A percentile compares a stretch with the other conserved stretches of the same genome.
phyloP scores from a whole-genome alignment of 805 yeast genomes.

The Ascoidea asiatica region DNA sequence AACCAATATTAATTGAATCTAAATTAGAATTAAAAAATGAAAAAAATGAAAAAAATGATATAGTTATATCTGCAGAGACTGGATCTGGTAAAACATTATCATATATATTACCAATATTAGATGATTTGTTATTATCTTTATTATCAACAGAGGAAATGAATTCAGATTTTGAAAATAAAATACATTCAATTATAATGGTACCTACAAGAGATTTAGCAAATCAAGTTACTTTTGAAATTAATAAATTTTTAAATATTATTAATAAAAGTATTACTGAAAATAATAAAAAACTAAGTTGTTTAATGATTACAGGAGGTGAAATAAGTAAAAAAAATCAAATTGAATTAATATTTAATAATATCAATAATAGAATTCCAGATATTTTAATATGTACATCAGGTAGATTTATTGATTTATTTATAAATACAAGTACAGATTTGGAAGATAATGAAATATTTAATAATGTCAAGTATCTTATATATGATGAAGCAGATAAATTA shows the following conservation, averaged over 20 bases:
- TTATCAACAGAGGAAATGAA: neutral
- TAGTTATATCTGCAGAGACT: conserved; percentile 98
- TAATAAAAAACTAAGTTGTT: neutral
- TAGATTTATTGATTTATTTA: neutral
- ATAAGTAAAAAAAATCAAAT: neutral
- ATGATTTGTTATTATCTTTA: no score
- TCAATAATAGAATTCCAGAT: neutral
- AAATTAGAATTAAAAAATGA: no score
- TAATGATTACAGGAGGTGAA: neutral
- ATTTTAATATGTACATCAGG: neutral
- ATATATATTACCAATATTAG: conserved; percentile 65
- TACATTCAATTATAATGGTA: neutral
- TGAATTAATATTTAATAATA: no score
- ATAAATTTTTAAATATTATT: no score
- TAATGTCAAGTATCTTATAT: no score
- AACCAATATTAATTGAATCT: neutral
- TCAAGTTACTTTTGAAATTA: neutral
- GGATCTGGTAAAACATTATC: conserved; percentile 98
- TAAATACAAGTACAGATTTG: no score
- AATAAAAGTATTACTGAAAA: neutral
- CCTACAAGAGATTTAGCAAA: neutral
- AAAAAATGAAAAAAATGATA: no score
- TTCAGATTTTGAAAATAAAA: no score
- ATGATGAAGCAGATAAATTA: neutral
- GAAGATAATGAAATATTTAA: no score